Evolutionary conservation across 257 asterid genomes (phyloP).

Genomic region (Solanum etuberosum): DNA sequence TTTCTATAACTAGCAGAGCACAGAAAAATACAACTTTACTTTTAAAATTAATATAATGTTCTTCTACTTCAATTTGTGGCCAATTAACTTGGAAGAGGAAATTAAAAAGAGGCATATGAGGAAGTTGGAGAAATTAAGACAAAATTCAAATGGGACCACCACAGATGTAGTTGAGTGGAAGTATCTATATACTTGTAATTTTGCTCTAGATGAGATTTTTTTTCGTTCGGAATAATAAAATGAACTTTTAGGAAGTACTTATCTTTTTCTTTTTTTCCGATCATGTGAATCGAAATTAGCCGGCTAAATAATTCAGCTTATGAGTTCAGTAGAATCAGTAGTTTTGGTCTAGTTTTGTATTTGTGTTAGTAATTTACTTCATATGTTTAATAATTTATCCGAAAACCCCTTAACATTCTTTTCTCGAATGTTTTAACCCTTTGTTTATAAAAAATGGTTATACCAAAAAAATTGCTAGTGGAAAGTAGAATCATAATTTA

Average conservation of each 20-base stretch:
- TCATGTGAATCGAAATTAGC: neutral
- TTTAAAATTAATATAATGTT: neutral
- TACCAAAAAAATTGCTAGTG: neutral
- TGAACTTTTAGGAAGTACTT: neutral
- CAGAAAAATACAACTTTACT: neutral
- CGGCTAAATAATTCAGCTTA: neutral
- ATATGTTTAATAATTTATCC: neutral
- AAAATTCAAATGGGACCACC: neutral
- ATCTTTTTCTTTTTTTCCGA: neutral
- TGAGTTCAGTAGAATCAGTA: no score
- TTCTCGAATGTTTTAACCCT: neutral
- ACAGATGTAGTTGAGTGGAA: neutral
- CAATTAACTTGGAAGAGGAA: neutral
- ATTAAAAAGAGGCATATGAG: neutral
- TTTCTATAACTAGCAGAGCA: neutral
- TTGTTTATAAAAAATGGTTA: neutral
- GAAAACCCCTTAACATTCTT: neutral
- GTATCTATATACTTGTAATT: neutral
- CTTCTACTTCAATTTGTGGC: neutral
- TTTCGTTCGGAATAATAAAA: neutral
- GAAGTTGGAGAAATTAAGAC: neutral
- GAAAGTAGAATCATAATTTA: neutral
- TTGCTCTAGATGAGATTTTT: neutral
- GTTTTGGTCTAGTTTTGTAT: no score
- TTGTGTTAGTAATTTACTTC: neutral